These are phyloP conservation scores for Salix suchowensis DNA, from an alignment of 345 rosid species.

Conservation along the genomic window DNA sequence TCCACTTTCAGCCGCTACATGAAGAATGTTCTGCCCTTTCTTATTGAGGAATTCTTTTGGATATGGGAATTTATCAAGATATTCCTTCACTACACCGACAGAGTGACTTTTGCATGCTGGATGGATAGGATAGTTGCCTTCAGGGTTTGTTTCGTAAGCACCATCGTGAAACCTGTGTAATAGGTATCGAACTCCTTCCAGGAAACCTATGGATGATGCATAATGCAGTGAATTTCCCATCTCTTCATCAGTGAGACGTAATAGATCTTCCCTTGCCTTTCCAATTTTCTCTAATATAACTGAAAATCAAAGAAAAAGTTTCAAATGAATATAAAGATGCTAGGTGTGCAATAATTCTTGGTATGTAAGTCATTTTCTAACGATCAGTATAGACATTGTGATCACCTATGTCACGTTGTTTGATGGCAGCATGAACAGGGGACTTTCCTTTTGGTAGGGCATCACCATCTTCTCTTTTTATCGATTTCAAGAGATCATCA, in stretches of 20 bases:
- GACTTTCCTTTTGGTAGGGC: background rate
- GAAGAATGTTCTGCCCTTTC: no score
- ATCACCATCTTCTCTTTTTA: background rate
- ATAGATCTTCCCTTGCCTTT: slow-evolving; percentile 6
- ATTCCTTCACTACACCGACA: background rate
- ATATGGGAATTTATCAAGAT: background rate
- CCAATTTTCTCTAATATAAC: slow-evolving; percentile 4
- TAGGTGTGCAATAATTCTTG: background rate
- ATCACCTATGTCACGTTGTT: background rate
- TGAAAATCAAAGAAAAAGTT: background rate
- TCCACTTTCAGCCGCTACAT: no score
- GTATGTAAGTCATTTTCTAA: background rate
- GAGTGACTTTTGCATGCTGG: background rate
- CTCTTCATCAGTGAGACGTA: slow-evolving; percentile 8
- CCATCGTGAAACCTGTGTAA: background rate
- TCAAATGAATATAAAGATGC: background rate
- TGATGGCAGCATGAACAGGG: background rate
- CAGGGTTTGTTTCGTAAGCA: background rate
- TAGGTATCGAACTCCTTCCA: slow-evolving; percentile 1
- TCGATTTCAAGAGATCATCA: background rate
- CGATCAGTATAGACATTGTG: background rate
- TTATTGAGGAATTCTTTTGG: background rate
- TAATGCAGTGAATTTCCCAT: slow-evolving; percentile 11
- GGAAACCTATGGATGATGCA: slow-evolving; percentile 4
- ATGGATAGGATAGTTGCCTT: background rate